These are phyloP conservation scores for Parathielavia hyrcaniae DNA, from an alignment of 495 filamentous ascomycete genomes.

Conservation along the genomic window DNA sequence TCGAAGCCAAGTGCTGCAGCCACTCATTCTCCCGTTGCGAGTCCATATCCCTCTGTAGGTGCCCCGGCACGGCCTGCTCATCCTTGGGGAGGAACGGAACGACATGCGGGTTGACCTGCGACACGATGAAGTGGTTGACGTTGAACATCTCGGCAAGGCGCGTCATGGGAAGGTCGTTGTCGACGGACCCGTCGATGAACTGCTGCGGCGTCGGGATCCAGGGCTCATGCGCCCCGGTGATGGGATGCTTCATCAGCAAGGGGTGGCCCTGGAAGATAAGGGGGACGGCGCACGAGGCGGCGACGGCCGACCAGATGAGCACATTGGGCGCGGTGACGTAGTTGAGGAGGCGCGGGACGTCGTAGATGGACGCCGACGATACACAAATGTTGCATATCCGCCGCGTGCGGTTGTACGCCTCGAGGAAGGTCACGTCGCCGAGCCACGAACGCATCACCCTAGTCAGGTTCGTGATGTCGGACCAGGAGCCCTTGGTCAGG, in stretches of 20 bases:
- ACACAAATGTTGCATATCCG: slow-evolving; percentile 91
- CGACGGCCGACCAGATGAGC: slow-evolving; percentile 92
- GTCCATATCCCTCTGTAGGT: slow-evolving; percentile 29
- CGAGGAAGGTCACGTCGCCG: slow-evolving; percentile 88
- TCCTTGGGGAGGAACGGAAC: slow-evolving; percentile 78
- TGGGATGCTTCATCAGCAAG: slow-evolving; percentile 77
- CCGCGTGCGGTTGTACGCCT: slow-evolving; percentile 87
- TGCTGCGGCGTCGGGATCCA: slow-evolving; percentile 79
- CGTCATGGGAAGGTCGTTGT: slow-evolving; percentile 90
- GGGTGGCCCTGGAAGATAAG: slow-evolving; percentile 72
- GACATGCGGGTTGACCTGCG: slow-evolving; percentile 91
- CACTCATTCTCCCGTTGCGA: slow-evolving; percentile 42
- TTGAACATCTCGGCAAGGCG: slow-evolving; percentile 92
- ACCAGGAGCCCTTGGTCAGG: slow-evolving; percentile 71
- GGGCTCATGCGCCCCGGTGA: slow-evolving; percentile 66
- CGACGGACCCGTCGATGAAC: slow-evolving; percentile 91
- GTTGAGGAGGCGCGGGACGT: slow-evolving; percentile 79
- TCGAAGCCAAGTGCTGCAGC: slow-evolving; percentile 57
- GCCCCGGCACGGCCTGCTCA: slow-evolving; percentile 48
- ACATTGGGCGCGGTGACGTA: slow-evolving; percentile 92
- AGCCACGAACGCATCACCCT: slow-evolving; percentile 72
- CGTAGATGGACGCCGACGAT: slow-evolving; percentile 78
- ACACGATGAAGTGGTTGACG: slow-evolving; percentile 96
- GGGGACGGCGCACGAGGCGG: slow-evolving; percentile 89
- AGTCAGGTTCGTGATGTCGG: slow-evolving; percentile 74